Evolutionary conservation across 495 filamentous ascomycete genomes (phyloP).

Genomic region (Penicillium pulvis): DNA sequence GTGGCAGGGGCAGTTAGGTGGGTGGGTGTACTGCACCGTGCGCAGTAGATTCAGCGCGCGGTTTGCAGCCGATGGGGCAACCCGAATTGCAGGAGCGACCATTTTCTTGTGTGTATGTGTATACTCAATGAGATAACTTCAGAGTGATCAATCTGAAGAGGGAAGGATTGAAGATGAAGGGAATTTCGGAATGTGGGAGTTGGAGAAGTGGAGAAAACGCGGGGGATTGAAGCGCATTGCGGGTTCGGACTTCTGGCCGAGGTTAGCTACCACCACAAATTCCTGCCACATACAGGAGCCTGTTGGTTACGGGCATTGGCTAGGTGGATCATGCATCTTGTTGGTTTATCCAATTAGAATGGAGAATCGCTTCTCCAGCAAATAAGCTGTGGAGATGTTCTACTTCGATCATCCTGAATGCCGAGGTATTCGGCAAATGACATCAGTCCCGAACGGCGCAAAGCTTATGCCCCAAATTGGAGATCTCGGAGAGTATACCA

Average conservation of each 20-base stretch:
- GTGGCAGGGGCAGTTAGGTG: conserved; percentile 90
- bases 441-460: conserved; percentile 1
- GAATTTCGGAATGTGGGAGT: conserved; percentile 24
- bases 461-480: conserved; percentile 3
- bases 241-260: conserved; percentile 28
- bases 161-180: conserved; percentile 16
- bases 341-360: no score
- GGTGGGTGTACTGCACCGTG: conserved; percentile 87
- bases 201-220: conserved; percentile 33
- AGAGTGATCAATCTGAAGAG: background rate
- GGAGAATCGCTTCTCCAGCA: background rate
- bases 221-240: conserved; percentile 20
- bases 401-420: background rate
- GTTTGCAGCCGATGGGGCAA: conserved; percentile 68
- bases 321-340: no score
- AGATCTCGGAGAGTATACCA: conserved; percentile 2
- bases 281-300: no score
- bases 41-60: conserved; percentile 81
- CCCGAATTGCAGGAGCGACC: conserved; percentile 58
- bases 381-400: background rate
- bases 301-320: no score
- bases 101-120: conserved; percentile 25
- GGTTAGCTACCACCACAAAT: background rate
- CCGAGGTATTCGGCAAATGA: conserved; percentile 9
- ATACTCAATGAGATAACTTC: background rate